A percentile compares a stretch with the other conserved stretches of the same genome.
phyloP scores from a whole-genome alignment of 495 filamentous ascomycete genomes.

The Lasiosphaeria ovina region DNA sequence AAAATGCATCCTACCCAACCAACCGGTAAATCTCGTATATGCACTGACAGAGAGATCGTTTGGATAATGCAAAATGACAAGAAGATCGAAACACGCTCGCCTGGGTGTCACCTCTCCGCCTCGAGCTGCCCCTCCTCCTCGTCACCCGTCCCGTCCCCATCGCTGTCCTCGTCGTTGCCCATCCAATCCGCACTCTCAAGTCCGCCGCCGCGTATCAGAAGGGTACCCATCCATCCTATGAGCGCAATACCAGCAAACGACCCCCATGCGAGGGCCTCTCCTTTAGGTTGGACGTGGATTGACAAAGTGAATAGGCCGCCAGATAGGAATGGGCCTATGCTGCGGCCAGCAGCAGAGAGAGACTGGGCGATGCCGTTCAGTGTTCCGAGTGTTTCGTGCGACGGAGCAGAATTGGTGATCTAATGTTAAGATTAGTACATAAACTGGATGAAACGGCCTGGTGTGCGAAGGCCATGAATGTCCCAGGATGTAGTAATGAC shows the following conservation, averaged over 20 bases:
- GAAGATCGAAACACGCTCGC: background rate
- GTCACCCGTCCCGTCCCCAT: background rate
- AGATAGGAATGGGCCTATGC: conserved; percentile 83
- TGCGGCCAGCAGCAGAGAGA: conserved; percentile 84
- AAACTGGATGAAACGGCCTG: too few relatives aligned
- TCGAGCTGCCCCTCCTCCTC: background rate
- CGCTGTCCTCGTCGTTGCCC: conserved; percentile 15
- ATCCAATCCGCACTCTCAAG: conserved; percentile 52
- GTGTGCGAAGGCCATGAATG: too few relatives aligned
- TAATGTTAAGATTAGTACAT: conserved; percentile 26
- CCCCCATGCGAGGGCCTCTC: conserved; percentile 82
- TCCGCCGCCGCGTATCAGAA: conserved; percentile 58
- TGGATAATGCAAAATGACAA: background rate
- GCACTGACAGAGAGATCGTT: background rate
- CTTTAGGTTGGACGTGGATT: conserved; percentile 66
- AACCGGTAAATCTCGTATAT: too few relatives aligned
- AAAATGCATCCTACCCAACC: too few relatives aligned
- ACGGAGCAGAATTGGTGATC: conserved; percentile 91
- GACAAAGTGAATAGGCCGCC: conserved; percentile 78
- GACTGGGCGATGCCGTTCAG: conserved; percentile 94
- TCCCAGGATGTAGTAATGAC: background rate
- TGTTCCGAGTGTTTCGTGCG: conserved; percentile 80
- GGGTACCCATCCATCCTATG: conserved; percentile 71
- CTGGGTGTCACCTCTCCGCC: background rate
- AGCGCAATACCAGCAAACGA: conserved; percentile 77